phyloP scores from a whole-genome alignment of 2,329 filamentous ascomycete species.

The Penicillium sp. region DNA sequence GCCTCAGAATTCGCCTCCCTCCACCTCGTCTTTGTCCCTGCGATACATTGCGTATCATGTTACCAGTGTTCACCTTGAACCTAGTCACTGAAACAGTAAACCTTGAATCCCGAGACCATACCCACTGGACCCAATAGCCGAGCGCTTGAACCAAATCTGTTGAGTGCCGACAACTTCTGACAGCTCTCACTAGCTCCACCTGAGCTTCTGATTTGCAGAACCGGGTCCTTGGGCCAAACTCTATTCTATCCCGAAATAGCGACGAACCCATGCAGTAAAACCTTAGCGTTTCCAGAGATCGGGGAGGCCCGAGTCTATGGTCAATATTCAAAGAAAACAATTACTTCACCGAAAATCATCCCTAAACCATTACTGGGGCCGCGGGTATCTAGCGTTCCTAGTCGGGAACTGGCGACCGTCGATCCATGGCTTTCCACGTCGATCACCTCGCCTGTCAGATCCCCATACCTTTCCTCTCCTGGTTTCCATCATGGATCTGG shows the following conservation, averaged over 20 bases:
- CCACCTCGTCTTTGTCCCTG: neutral
- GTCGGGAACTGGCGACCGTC: constrained; percentile 1
- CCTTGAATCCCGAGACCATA: neutral
- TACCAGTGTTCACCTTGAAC: neutral
- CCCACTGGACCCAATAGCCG: neutral
- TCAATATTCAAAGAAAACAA: no score
- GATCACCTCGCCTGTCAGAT: constrained; percentile 14
- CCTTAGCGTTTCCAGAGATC: neutral
- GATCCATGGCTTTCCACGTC: constrained; percentile 10
- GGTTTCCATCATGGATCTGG: neutral
- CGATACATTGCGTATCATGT: neutral
- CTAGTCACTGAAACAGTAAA: neutral
- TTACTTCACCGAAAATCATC: neutral
- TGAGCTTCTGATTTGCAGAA: constrained; percentile 3
- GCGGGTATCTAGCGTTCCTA: neutral
- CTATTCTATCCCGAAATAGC: neutral
- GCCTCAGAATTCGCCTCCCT: neutral
- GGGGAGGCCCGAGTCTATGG: neutral
- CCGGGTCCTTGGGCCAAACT: constrained; percentile 2
- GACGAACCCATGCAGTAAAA: neutral
- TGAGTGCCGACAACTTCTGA: constrained; percentile 6
- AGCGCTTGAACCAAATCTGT: constrained; percentile 2
- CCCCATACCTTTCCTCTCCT: neutral
- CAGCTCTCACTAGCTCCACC: constrained; percentile 11
- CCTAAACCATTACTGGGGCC: neutral